Percentiles rank a stretch among this genome's conserved stretches.
phyloP scores from a whole-genome alignment of 2,329 filamentous ascomycete genomes.

The Diplodia intermedia region DNA sequence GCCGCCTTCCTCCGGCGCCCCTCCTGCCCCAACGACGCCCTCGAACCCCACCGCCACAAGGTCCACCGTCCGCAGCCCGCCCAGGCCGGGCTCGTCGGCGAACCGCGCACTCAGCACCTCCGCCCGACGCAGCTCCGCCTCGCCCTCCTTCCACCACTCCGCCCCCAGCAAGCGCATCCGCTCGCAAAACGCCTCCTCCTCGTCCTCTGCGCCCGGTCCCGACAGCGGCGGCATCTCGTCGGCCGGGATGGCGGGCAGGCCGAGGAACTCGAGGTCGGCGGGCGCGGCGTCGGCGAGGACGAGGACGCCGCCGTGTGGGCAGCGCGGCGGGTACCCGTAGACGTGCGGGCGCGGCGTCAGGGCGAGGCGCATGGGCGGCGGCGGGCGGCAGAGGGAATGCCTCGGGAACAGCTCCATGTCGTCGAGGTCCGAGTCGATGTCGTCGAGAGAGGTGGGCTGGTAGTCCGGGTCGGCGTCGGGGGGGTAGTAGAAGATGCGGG shows the following conservation, averaged over 20 bases:
- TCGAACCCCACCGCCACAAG: conserved; percentile 3
- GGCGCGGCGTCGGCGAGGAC: background rate
- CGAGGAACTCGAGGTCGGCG: conserved; percentile 11
- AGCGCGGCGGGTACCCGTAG: conserved; percentile 1
- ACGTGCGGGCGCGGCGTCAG: background rate
- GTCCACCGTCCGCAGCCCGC: background rate
- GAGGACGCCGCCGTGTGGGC: background rate
- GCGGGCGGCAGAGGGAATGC: background rate
- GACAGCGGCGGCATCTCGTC: background rate
- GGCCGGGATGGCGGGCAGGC: conserved; percentile 5
- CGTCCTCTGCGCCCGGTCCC: background rate
- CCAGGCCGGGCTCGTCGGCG: background rate
- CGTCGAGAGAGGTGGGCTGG: background rate
- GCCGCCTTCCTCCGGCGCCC: background rate
- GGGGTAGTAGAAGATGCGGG: background rate
- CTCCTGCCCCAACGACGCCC: background rate
- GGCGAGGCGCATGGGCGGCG: background rate
- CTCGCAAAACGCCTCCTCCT: conserved; percentile 3
- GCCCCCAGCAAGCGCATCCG: conserved; percentile 1
- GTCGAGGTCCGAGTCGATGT: background rate
- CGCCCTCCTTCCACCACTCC: conserved; percentile 1
- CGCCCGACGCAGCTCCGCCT: background rate
- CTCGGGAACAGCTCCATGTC: background rate
- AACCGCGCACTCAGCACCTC: background rate
- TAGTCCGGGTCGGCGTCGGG: background rate